A percentile compares a stretch with the other conserved stretches of the same genome.
phyloP scores from a whole-genome alignment of 192 early-diverging fungal genomes.

The Coemansia sp. region DNA sequence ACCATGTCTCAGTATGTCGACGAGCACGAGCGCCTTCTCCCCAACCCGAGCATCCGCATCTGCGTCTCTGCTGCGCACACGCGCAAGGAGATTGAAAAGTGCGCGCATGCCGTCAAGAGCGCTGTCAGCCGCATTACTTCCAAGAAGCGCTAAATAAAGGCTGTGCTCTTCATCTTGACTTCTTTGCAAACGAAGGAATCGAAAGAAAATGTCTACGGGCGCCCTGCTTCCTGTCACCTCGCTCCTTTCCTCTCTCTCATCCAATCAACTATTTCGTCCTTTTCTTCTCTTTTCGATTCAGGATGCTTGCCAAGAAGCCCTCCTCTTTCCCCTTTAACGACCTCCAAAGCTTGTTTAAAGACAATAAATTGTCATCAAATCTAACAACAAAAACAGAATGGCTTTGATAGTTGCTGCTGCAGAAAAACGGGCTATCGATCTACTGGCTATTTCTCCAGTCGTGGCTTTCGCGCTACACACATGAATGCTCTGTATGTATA shows the following conservation, averaged over 20 bases:
- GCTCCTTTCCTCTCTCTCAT: not conserved
- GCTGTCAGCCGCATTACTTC: constrained; percentile 56
- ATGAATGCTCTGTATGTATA: constrained; percentile 69
- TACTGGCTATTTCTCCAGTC: not conserved
- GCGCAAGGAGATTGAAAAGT: constrained; percentile 83
- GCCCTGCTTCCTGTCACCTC: too few relatives aligned
- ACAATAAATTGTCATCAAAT: not conserved
- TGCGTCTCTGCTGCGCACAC: constrained; percentile 70
- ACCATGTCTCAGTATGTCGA: constrained; percentile 84
- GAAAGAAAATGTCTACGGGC: too few relatives aligned
- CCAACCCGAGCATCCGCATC: constrained; percentile 81
- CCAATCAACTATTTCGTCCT: too few relatives aligned
- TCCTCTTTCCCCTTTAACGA: not conserved
- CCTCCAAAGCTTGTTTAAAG: too few relatives aligned
- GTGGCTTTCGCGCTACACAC: constrained; percentile 45
- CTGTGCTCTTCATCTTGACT: too few relatives aligned
- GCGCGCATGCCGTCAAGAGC: constrained; percentile 70
- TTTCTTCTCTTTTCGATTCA: not conserved
- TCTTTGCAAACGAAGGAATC: too few relatives aligned
- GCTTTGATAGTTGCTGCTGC: too few relatives aligned
- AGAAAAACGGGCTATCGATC: not conserved
- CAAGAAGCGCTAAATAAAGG: constrained; percentile 39
- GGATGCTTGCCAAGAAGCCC: not conserved
- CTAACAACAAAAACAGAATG: too few relatives aligned
- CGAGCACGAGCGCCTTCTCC: constrained; percentile 71